phyloP scores from a whole-genome alignment of 169 alveolate species.

The Plasmodium reichenowi region DNA sequence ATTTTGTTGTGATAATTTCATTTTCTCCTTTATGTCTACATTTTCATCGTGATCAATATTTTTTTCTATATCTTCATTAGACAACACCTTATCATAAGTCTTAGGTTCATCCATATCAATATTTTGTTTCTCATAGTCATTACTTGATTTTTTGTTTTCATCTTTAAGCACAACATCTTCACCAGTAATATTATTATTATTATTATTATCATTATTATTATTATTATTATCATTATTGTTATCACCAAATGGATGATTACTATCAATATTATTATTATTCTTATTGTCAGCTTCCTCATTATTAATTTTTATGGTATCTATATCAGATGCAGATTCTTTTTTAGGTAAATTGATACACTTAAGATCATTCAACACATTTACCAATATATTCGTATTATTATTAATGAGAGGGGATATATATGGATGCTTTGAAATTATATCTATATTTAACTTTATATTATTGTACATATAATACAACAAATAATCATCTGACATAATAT shows the following conservation, averaged over 20 bases:
- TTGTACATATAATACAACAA: constrained; percentile 68
- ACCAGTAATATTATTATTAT: too few relatives aligned
- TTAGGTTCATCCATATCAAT: too few relatives aligned
- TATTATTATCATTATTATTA: neutral
- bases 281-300: neutral
- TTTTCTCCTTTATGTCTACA: too few relatives aligned
- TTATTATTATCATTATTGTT: neutral
- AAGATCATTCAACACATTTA: constrained; percentile 46
- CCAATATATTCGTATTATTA: constrained; percentile 1
- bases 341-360: constrained; percentile 40
- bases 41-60: too few relatives aligned
- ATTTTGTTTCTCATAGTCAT: too few relatives aligned
- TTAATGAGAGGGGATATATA: constrained; percentile 44
- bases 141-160: too few relatives aligned
- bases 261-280: neutral
- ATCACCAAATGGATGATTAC: neutral
- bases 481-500: constrained; percentile 73
- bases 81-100: too few relatives aligned
- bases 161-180: too few relatives aligned
- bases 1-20: too few relatives aligned
- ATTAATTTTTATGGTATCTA: neutral
- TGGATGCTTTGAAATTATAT: constrained; percentile 68
- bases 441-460: constrained; percentile 53
- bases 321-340: constrained; percentile 2
- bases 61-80: too few relatives aligned